Percentiles rank a stretch among this genome's conserved stretches.
These are phyloP conservation scores for Magnolia sinica DNA, from an alignment of 164 flowering plant genomes.

Conservation along the genomic window DNA sequence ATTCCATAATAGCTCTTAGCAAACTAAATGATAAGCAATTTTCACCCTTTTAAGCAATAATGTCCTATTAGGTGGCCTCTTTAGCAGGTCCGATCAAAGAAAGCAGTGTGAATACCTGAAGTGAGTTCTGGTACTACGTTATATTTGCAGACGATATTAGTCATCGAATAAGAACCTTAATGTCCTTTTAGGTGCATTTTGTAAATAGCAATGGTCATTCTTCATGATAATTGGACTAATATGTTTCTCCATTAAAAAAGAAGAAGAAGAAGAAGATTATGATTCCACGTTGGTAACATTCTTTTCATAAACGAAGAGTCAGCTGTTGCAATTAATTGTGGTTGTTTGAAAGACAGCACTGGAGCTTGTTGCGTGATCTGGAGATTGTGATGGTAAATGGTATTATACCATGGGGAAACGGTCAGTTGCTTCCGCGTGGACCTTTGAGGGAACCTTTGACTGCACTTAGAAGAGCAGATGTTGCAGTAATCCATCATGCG, in stretches of 20 bases:
- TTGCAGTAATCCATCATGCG: constrained; percentile 80
- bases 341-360: constrained; percentile 49
- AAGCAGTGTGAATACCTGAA: background rate
- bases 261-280: no score
- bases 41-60: background rate
- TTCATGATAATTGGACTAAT: background rate
- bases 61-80: background rate
- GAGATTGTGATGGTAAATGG: constrained; percentile 92
- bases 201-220: background rate
- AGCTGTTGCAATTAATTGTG: background rate
- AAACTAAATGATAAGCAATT: background rate
- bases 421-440: constrained; percentile 62
- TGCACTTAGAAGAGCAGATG: constrained; percentile 64
- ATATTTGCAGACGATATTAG: background rate
- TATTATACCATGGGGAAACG: constrained; percentile 74
- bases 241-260: no score
- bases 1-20: background rate
- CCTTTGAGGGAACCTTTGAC: constrained; percentile 81
- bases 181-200: background rate
- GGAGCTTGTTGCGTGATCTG: constrained; percentile 64
- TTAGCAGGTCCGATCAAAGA: background rate
- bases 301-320: background rate
- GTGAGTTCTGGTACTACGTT: background rate
- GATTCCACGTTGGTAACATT: no score
- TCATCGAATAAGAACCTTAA: background rate